Conservation (phyloP, 2,329 filamentous ascomycete species). For the Scytalidium lignicola region DNA sequence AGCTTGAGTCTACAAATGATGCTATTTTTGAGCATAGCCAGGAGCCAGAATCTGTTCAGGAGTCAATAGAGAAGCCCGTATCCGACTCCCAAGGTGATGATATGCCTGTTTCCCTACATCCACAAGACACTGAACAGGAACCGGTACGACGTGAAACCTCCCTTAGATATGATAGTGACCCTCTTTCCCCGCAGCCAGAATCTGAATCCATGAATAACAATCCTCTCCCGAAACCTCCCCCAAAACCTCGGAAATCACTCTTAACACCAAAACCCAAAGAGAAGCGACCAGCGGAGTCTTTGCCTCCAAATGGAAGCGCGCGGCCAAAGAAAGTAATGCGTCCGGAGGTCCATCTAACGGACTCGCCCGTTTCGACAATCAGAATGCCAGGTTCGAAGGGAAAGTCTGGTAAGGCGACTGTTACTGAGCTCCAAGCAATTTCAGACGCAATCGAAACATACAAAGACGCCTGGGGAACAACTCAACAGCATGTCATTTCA, state of each 20-base stretch:
- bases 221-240: too few species aligned
- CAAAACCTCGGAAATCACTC: not conserved
- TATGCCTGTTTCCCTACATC: too few species aligned
- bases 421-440: slow-evolving; percentile 7
- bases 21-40: too few species aligned
- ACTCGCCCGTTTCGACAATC: not conserved
- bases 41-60: too few species aligned
- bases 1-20: too few species aligned
- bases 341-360: not conserved
- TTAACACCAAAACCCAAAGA: not conserved
- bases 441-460: slow-evolving; percentile 35
- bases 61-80: not conserved
- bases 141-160: too few species aligned
- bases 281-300: not conserved
- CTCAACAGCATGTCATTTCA: slow-evolving; percentile 42
- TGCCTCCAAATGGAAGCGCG: not conserved
- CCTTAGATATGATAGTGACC: too few species aligned
- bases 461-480: slow-evolving; percentile 37
- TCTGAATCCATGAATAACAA: not conserved
- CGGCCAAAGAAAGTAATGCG: not conserved
- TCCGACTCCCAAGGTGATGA: too few species aligned
- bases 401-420: not conserved
- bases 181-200: too few species aligned
- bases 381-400: not conserved
- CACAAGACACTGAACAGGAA: too few species aligned